These are phyloP conservation scores for Apiotrichum montevideense DNA, from an alignment of 1,284 basidiomycete species.

Conservation along the genomic window DNA sequence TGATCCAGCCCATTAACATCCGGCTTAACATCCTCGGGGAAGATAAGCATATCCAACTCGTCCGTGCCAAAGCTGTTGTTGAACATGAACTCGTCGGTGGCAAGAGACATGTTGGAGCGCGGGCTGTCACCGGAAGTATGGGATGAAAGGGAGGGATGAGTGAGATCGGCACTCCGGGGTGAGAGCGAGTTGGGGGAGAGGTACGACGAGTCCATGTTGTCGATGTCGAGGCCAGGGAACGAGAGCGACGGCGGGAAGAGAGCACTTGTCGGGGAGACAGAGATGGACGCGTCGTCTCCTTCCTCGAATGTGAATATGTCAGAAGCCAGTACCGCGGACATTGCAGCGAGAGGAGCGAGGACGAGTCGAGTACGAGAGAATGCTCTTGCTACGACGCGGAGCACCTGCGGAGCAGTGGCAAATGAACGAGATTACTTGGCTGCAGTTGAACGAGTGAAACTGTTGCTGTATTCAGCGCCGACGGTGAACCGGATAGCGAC, in stretches of 20 bases:
- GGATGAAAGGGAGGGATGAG: constrained; percentile 21
- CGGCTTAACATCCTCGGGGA: constrained; percentile 18
- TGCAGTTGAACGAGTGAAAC: no score
- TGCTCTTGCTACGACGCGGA: no score
- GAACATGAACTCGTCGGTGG: constrained; percentile 35
- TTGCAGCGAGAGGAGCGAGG: neutral
- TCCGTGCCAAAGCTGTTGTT: constrained; percentile 23
- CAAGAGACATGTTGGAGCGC: constrained; percentile 28
- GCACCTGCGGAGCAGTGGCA: no score
- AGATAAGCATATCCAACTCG: constrained; percentile 38
- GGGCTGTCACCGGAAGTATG: constrained; percentile 30
- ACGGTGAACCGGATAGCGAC: no score
- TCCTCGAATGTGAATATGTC: constrained; percentile 24
- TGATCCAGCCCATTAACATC: constrained; percentile 1
- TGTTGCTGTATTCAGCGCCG: no score
- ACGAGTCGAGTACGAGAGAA: neutral
- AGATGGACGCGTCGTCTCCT: constrained; percentile 7
- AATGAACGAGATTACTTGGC: no score
- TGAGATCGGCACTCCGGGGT: constrained; percentile 9
- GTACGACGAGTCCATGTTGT: constrained; percentile 5
- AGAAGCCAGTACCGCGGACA: constrained; percentile 16
- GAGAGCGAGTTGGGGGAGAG: constrained; percentile 12
- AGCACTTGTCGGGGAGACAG: constrained; percentile 18
- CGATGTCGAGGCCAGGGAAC: constrained; percentile 15
- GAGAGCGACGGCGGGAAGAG: constrained; percentile 27